Evolutionary conservation across 768 basidiomycete species (phyloP).

Genomic region (Boletus subparvulus): DNA sequence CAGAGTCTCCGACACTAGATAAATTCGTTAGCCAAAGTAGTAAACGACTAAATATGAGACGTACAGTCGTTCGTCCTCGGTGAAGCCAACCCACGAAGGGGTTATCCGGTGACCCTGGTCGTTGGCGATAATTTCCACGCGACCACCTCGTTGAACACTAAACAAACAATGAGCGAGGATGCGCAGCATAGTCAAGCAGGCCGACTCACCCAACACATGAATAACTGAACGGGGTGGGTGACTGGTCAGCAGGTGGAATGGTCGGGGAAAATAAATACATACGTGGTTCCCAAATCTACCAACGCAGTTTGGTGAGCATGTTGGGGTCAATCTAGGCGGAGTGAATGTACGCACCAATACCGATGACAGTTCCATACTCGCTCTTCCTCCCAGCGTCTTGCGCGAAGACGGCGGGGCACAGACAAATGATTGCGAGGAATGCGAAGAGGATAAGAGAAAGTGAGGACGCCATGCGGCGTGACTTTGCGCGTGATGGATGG

Average conservation of each 20-base stretch:
- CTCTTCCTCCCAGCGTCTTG: constrained; percentile 52
- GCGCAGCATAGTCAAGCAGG: background rate
- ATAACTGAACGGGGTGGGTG: constrained; percentile 52
- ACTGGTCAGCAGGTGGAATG: constrained; percentile 14
- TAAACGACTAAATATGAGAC: background rate
- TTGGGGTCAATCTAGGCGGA: accelerated
- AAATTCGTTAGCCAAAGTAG: background rate
- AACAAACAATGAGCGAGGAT: background rate
- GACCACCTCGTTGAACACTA: constrained; percentile 82
- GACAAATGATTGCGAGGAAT: constrained; percentile 68
- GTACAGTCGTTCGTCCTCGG: constrained; percentile 72
- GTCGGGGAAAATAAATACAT: constrained; percentile 25
- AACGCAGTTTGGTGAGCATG: constrained; percentile 7
- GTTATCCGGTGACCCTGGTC: constrained; percentile 90
- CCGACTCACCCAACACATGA: constrained; percentile 88
- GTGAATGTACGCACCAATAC: constrained; percentile 64
- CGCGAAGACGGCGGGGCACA: constrained; percentile 66
- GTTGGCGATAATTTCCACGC: constrained; percentile 88
- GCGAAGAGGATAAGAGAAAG: constrained; percentile 60
- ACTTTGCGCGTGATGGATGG: constrained; percentile 57
- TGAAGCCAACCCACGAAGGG: constrained; percentile 83
- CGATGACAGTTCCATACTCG: constrained; percentile 91
- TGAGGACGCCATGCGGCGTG: constrained; percentile 54
- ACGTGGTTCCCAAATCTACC: constrained; percentile 90
- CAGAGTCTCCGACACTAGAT: constrained; percentile 79